phyloP scores from a whole-genome alignment of 148 eudicot species.

The Tetragonia tetragonoides region DNA sequence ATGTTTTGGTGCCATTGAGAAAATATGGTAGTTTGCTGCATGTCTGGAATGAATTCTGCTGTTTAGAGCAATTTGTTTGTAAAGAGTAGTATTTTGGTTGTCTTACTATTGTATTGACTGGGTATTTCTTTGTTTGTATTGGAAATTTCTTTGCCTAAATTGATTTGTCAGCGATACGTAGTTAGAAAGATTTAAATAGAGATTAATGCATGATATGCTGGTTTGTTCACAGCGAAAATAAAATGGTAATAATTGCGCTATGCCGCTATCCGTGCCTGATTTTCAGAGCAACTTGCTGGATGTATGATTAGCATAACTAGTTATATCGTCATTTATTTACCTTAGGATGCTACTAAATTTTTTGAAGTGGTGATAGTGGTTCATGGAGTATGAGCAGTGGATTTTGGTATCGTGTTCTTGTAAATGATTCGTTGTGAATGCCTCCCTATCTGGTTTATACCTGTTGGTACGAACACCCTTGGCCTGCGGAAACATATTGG shows the following conservation, averaged over 20 bases:
- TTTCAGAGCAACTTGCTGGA: neutral
- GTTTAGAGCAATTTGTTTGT: neutral
- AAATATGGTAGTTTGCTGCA: neutral
- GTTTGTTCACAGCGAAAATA: neutral
- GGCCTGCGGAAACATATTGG: neutral
- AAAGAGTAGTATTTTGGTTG: neutral
- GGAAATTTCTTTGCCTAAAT: neutral
- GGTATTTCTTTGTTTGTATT: neutral
- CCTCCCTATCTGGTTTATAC: neutral
- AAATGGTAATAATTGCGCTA: neutral
- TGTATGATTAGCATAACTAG: neutral
- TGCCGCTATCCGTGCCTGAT: neutral
- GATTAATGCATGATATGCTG: neutral
- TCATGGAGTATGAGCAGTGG: neutral
- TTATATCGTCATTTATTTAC: neutral
- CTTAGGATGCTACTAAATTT: neutral
- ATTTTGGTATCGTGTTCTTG: neutral
- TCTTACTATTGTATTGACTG: neutral
- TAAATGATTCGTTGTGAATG: neutral
- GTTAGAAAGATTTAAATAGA: conserved; percentile 4
- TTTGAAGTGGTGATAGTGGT: neutral
- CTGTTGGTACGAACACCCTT: neutral
- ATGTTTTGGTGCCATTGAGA: neutral
- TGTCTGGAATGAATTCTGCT: neutral
- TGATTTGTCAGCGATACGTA: neutral